Percentiles rank a stretch among this genome's conserved stretches.
phyloP scores from a whole-genome alignment of 441 rosid genomes.

The Brassica balearica region DNA sequence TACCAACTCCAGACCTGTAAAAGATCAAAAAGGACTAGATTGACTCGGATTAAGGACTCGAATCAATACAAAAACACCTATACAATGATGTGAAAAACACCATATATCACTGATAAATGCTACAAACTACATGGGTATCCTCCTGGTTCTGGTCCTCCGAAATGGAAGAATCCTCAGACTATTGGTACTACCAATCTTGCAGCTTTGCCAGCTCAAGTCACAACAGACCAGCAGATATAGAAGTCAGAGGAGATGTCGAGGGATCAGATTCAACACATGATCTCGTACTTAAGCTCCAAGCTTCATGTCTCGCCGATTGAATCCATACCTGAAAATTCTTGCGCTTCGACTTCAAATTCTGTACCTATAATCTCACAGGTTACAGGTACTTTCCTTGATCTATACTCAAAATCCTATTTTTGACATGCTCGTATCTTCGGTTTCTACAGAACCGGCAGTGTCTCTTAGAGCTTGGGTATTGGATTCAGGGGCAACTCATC shows the following conservation, averaged over 20 bases:
- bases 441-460: background rate
- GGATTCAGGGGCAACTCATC: background rate
- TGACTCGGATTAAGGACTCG: no score
- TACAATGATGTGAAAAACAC: no score
- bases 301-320: background rate
- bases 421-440: background rate
- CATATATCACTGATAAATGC: no score
- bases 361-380: background rate
- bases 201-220: background rate
- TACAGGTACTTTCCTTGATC: background rate
- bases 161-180: background rate
- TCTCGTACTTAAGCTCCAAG: background rate
- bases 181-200: background rate
- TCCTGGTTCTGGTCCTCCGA: background rate
- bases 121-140: background rate
- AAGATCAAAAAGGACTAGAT: no score
- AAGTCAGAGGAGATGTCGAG: background rate
- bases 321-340: background rate
- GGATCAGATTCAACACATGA: background rate
- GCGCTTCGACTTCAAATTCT: background rate
- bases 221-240: background rate
- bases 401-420: background rate
- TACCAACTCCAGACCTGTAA: no score
- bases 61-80: no score
- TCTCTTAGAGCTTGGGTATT: slow-evolving; percentile 9